Percentiles rank a stretch among this genome's conserved stretches.
Evolutionary conservation across 73 alveolate genomes (phyloP).

Genomic region (Paramecium bursaria): DNA sequence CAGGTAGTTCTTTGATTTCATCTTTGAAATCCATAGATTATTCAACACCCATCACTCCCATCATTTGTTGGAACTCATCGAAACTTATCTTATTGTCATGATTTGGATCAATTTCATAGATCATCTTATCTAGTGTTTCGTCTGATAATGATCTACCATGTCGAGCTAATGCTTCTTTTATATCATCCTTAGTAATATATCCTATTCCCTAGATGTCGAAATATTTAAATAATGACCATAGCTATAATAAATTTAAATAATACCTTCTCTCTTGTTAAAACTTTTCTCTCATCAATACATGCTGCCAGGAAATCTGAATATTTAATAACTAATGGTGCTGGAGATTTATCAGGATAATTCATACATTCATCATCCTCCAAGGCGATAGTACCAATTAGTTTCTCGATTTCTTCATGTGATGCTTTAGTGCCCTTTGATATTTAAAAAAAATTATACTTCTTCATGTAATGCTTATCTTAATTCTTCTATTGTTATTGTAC

Average conservation of each 20-base stretch:
- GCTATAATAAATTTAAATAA: background rate
- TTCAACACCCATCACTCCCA: conserved; percentile 65
- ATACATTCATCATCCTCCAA: conserved; percentile 60
- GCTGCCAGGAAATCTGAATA: conserved; percentile 48
- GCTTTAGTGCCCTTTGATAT: conserved; percentile 35
- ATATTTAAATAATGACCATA: conserved; percentile 68
- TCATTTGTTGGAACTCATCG: conserved; percentile 69
- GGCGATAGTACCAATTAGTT: conserved; percentile 11
- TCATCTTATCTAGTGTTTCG: conserved; percentile 56
- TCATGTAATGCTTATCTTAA: conserved; percentile 28
- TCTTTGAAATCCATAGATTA: conserved; percentile 48
- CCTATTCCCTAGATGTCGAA: conserved; percentile 53
- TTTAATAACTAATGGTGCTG: conserved; percentile 28
- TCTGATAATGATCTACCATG: conserved; percentile 68
- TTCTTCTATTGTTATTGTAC: conserved; percentile 50
- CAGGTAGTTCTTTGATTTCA: conserved; percentile 39
- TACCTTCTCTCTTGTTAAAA: conserved; percentile 56
- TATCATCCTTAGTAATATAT: conserved; percentile 60
- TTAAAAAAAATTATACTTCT: background rate
- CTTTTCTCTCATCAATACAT: conserved; percentile 55
- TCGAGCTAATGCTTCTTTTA: conserved; percentile 65
- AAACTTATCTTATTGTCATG: conserved; percentile 72
- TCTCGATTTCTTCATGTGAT: conserved; percentile 28
- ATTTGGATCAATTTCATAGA: conserved; percentile 65
- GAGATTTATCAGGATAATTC: no score